These are phyloP conservation scores for Arthrobotrys megalospora DNA, from an alignment of 2,329 filamentous ascomycete genomes.

Conservation along the genomic window DNA sequence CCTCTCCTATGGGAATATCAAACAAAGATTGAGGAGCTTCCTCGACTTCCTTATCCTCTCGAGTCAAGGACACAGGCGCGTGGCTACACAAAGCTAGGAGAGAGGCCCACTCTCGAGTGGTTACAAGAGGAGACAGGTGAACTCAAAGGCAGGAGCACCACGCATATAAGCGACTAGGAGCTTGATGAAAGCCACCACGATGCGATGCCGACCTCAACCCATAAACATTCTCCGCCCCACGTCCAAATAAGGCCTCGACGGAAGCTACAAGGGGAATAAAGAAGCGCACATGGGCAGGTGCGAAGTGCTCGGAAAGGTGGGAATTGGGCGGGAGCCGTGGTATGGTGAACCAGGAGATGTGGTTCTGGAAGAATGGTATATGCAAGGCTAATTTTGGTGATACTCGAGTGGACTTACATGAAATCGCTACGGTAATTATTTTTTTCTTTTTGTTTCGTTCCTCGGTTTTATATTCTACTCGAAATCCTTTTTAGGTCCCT, in stretches of 20 bases:
- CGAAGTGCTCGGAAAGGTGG: conserved; percentile 9
- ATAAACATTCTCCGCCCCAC: conserved; percentile 35
- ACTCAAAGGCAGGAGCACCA: conserved; percentile 42
- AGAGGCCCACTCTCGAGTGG: conserved; percentile 32
- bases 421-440: conserved; percentile 51
- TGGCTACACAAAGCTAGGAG: conserved; percentile 59
- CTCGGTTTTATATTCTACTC: conserved; percentile 40
- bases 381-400: conserved; percentile 59
- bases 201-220: conserved; percentile 35
- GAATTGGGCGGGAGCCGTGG: conserved; percentile 44
- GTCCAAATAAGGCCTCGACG: conserved; percentile 41
- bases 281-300: conserved; percentile 23
- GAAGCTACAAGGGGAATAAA: conserved; percentile 31
- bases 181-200: conserved; percentile 53
- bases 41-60: conserved; percentile 25
- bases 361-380: conserved; percentile 59
- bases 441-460: conserved; percentile 42
- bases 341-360: conserved; percentile 56
- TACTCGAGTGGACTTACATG: conserved; percentile 60
- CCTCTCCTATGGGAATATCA: conserved; percentile 57
- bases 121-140: conserved; percentile 24
- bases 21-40: conserved; percentile 34
- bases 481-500: conserved; percentile 30
- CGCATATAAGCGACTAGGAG: conserved; percentile 55
- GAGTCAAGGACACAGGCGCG: conserved; percentile 54